Conservation (phyloP, 371 early-diverging fungal species). For the Massospora cicadina region DNA sequence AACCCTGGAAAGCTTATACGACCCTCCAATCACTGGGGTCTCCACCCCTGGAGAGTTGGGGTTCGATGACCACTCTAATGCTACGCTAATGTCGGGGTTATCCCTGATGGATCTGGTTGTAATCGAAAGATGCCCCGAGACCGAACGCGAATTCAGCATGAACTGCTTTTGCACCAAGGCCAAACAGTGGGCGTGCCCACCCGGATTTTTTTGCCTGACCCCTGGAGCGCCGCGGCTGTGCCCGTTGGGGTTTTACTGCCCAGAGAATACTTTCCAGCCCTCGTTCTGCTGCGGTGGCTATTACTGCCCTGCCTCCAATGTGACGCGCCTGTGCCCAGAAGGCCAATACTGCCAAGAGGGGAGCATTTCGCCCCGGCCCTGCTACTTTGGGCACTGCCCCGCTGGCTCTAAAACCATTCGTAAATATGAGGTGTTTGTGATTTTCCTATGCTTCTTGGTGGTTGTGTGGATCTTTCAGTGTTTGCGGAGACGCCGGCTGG, state of each 20-base stretch:
- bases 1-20: too few species aligned
- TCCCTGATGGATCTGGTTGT: background rate
- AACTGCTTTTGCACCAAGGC: background rate
- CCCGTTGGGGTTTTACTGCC: constrained; percentile 21
- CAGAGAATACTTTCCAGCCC: constrained; percentile 25
- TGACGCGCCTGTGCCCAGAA: constrained; percentile 19
- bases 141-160: background rate
- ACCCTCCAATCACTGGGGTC: too few species aligned
- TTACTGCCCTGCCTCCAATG: constrained; percentile 20
- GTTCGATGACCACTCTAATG: background rate
- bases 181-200: background rate
- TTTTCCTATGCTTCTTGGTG: constrained; percentile 8
- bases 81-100: background rate
- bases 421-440: constrained; percentile 9
- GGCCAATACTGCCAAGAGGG: constrained; percentile 19
- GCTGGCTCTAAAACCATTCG: constrained; percentile 1
- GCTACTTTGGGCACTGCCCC: constrained; percentile 10
- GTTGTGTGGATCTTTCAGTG: constrained; percentile 9
- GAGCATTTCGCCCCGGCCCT: background rate
- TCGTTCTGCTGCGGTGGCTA: constrained; percentile 27
- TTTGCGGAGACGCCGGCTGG: too few species aligned
- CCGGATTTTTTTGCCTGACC: constrained; percentile 12
- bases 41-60: constrained; percentile 4
- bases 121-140: constrained; percentile 1
- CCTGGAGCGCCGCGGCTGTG: constrained; percentile 2